Conservation (phyloP, 768 basidiomycete species). For the Termitomyces sp. region DNA sequence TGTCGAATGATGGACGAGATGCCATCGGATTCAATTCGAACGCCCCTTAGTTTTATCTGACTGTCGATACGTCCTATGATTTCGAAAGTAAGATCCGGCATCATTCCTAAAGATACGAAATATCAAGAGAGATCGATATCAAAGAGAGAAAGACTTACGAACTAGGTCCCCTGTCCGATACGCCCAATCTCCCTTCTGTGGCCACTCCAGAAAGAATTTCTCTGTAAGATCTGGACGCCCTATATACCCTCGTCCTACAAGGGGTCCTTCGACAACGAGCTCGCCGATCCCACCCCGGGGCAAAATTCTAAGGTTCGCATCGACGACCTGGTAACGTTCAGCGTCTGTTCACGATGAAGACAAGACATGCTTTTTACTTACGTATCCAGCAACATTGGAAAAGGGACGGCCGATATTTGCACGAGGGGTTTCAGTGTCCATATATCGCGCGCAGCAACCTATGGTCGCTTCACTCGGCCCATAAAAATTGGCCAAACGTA, state of each 20-base stretch:
- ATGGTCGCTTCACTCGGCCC: constrained; percentile 51
- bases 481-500: constrained; percentile 45
- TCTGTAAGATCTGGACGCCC: constrained; percentile 37
- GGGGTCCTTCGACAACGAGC: constrained; percentile 42
- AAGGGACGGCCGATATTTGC: constrained; percentile 41
- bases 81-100: constrained; percentile 42
- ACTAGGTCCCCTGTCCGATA: constrained; percentile 48
- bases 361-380: constrained; percentile 8
- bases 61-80: constrained; percentile 47
- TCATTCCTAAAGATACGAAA: constrained; percentile 30
- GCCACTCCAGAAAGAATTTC: constrained; percentile 43
- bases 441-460: constrained; percentile 41
- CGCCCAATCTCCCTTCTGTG: constrained; percentile 30
- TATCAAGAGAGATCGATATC: neutral
- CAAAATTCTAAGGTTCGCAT: constrained; percentile 33
- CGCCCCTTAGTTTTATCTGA: constrained; percentile 47
- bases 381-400: constrained; percentile 29
- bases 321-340: constrained; percentile 33
- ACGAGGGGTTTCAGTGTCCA: constrained; percentile 33
- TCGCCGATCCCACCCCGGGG: constrained; percentile 42
- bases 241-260: constrained; percentile 47
- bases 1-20: constrained; percentile 40
- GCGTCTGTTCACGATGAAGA: constrained; percentile 3
- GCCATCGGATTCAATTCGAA: constrained; percentile 50
- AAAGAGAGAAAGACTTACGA: constrained; percentile 19